Evolutionary conservation across 306 rosid species (phyloP).

Genomic region (Prunus campanulata): DNA sequence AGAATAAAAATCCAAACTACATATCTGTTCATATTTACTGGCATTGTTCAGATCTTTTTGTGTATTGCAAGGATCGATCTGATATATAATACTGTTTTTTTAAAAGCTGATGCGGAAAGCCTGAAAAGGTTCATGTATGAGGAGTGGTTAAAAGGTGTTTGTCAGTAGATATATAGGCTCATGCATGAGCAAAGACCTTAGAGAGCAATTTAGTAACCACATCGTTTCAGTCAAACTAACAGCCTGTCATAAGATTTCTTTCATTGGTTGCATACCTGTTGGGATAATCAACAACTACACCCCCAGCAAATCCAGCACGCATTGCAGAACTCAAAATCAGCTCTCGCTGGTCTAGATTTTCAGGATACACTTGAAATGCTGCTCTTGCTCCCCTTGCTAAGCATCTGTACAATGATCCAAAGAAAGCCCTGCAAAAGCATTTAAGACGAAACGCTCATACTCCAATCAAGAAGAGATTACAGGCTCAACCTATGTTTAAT

Average conservation of each 20-base stretch:
- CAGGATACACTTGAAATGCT: slow-evolving; percentile 82
- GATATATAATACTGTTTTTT: background rate
- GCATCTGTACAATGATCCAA: slow-evolving; percentile 80
- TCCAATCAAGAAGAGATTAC: slow-evolving; percentile 1
- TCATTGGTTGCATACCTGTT: slow-evolving; percentile 56
- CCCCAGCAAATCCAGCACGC: slow-evolving; percentile 94
- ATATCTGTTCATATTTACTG: too few species aligned
- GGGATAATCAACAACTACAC: slow-evolving; percentile 86
- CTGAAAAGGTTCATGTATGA: background rate
- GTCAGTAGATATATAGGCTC: background rate
- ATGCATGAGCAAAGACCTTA: background rate
- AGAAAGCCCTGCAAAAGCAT: slow-evolving; percentile 67
- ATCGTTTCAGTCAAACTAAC: background rate
- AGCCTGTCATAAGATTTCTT: background rate
- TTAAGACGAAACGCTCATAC: background rate
- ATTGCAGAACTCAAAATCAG: slow-evolving; percentile 78
- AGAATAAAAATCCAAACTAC: too few species aligned
- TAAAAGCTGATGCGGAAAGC: background rate
- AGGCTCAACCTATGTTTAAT: slow-evolving; percentile 9
- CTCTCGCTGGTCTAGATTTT: slow-evolving; percentile 67
- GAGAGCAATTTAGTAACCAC: background rate
- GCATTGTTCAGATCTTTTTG: too few species aligned
- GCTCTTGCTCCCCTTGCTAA: slow-evolving; percentile 88
- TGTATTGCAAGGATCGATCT: background rate
- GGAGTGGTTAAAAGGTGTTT: background rate